These are phyloP conservation scores for Huntiella moniliformis DNA, from an alignment of 2,329 filamentous ascomycete genomes.

Conservation along the genomic window DNA sequence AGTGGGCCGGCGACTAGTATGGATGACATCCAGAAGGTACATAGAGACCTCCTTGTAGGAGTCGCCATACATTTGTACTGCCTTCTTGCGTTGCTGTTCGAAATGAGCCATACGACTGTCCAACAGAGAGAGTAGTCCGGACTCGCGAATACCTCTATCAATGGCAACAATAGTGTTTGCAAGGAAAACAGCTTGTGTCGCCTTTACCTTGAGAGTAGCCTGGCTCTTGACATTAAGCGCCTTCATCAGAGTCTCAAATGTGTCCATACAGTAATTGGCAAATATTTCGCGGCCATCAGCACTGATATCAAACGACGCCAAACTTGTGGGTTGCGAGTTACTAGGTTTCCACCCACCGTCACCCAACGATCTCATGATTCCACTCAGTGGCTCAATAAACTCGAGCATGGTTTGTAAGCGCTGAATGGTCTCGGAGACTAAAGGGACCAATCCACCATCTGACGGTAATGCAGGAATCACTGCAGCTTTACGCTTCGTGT, in stretches of 20 bases:
- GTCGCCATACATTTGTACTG: conserved; percentile 62
- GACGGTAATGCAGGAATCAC: conserved; percentile 48
- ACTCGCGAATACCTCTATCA: conserved; percentile 66
- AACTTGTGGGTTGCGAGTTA: conserved; percentile 34
- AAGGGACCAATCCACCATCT: conserved; percentile 59
- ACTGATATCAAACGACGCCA: conserved; percentile 68
- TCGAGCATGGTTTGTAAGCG: conserved; percentile 72
- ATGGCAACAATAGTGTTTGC: conserved; percentile 74
- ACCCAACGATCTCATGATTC: conserved; percentile 78
- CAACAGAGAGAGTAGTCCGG: conserved; percentile 58
- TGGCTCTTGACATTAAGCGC: conserved; percentile 59
- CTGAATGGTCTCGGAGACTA: conserved; percentile 71
- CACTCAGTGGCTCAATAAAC: conserved; percentile 70
- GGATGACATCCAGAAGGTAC: conserved; percentile 75
- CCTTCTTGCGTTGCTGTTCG: conserved; percentile 76
- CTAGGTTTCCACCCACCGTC: conserved; percentile 71
- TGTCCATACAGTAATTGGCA: conserved; percentile 75
- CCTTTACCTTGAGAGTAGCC: conserved; percentile 55
- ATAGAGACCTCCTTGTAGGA: conserved; percentile 76
- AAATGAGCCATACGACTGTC: conserved; percentile 46
- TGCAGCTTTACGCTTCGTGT: conserved; percentile 53
- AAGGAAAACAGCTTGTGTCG: conserved; percentile 69
- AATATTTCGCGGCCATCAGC: conserved; percentile 80
- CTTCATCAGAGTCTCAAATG: conserved; percentile 61
- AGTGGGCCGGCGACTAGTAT: conserved; percentile 67